phyloP scores from a whole-genome alignment of 768 basidiomycete genomes.

The Dacryopinax primogenitus region DNA sequence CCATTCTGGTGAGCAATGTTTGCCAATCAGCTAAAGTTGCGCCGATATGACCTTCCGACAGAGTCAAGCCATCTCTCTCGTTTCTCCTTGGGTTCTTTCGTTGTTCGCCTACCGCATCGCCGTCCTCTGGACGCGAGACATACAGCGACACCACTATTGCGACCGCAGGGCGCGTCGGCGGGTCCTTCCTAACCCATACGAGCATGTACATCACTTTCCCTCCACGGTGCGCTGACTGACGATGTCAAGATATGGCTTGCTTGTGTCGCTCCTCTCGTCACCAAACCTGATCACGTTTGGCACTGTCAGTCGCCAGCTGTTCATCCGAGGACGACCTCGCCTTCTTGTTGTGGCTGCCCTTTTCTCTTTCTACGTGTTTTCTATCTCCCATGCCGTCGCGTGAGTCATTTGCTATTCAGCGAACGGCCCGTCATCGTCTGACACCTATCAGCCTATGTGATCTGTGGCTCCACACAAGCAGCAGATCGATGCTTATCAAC shows the following conservation, averaged over 20 bases:
- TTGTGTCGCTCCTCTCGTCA: no score
- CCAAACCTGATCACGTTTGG: no score
- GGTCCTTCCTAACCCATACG: background rate
- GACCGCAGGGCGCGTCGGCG: background rate
- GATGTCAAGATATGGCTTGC: no score
- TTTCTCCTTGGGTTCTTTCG: background rate
- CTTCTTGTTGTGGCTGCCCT: no score
- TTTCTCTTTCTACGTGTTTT: background rate
- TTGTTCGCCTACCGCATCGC: background rate
- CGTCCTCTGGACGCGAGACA: background rate
- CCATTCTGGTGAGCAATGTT: background rate
- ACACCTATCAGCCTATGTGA: background rate
- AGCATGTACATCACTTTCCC: no score
- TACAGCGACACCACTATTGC: background rate
- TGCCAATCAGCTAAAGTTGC: background rate
- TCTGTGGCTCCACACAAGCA: background rate
- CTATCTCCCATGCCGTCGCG: background rate
- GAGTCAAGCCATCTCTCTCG: background rate
- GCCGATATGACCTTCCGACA: background rate
- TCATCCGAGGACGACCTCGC: no score
- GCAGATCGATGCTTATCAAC: background rate
- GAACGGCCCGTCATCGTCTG: no score
- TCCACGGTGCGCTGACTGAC: no score
- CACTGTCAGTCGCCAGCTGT: no score
- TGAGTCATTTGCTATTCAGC: no score